Conservation (phyloP, 2,329 filamentous ascomycete species). For the Ceratocystis papillata region DNA sequence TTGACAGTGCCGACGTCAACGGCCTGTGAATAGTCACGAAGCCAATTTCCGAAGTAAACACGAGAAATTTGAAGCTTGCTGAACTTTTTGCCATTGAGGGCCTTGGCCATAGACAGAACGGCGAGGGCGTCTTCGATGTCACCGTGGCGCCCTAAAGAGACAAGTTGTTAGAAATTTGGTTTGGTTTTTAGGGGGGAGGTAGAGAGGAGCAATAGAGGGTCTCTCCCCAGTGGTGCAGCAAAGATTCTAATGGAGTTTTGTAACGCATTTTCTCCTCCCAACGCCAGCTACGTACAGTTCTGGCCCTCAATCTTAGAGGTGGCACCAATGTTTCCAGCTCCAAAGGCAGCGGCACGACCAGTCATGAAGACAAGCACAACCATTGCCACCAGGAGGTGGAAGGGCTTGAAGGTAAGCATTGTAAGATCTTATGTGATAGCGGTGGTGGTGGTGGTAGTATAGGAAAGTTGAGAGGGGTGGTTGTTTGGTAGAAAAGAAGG, state of each 20-base stretch:
- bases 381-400: constrained; percentile 44
- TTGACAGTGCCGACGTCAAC: constrained; percentile 90
- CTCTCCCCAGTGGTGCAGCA: not conserved
- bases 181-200: not conserved
- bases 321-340: constrained; percentile 78
- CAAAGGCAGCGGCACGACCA: constrained; percentile 63
- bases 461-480: not conserved
- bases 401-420: constrained; percentile 42
- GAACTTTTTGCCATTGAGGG: constrained; percentile 62
- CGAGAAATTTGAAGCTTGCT: constrained; percentile 77
- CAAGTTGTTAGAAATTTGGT: not conserved
- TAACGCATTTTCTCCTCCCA: no score
- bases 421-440: not conserved
- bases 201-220: not conserved
- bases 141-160: constrained; percentile 58
- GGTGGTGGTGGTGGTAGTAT: no score
- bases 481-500: constrained; percentile 24
- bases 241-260: not conserved
- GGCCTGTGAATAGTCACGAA: constrained; percentile 84
- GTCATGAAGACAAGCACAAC: constrained; percentile 56
- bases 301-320: constrained; percentile 71
- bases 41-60: constrained; percentile 95
- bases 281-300: constrained; percentile 49
- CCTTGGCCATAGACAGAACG: constrained; percentile 49
- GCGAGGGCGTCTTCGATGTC: constrained; percentile 90